Evolutionary conservation across 2,329 filamentous ascomycete genomes (phyloP).

Genomic region (Xylariales sp.): DNA sequence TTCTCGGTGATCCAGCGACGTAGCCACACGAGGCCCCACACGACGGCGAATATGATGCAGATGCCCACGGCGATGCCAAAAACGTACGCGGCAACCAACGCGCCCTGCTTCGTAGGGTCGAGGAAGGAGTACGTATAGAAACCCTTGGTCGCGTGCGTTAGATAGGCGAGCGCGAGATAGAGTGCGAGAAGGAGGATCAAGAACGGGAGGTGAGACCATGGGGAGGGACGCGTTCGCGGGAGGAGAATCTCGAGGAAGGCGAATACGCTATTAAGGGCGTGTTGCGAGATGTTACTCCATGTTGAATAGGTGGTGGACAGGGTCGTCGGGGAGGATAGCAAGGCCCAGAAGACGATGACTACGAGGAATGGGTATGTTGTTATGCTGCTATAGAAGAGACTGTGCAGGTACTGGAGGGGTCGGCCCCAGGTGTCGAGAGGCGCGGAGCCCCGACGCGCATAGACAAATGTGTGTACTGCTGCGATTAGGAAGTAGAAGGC

Average conservation of each 20-base stretch:
- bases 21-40: conserved; percentile 56
- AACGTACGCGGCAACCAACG: conserved; percentile 70
- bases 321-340: conserved; percentile 74
- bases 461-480: conserved; percentile 75
- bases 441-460: conserved; percentile 65
- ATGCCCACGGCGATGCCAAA: conserved; percentile 61
- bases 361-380: conserved; percentile 75
- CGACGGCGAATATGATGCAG: conserved; percentile 57
- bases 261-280: conserved; percentile 78
- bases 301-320: conserved; percentile 63
- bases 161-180: conserved; percentile 79
- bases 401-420: conserved; percentile 72
- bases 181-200: conserved; percentile 76
- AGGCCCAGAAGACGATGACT: conserved; percentile 76
- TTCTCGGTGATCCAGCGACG: conserved; percentile 53
- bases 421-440: conserved; percentile 71
- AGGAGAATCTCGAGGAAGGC: conserved; percentile 81
- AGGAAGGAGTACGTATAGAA: conserved; percentile 85
- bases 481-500: conserved; percentile 81
- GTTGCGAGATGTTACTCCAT: conserved; percentile 78
- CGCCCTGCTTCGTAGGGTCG: conserved; percentile 65
- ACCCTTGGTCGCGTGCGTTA: conserved; percentile 75
- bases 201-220: conserved; percentile 74
- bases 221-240: conserved; percentile 68
- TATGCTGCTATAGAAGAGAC: conserved; percentile 71